A percentile compares a stretch with the other conserved stretches of the same genome.
phyloP scores from a whole-genome alignment of 495 filamentous ascomycete genomes.

The Aspergillus asperescens region DNA sequence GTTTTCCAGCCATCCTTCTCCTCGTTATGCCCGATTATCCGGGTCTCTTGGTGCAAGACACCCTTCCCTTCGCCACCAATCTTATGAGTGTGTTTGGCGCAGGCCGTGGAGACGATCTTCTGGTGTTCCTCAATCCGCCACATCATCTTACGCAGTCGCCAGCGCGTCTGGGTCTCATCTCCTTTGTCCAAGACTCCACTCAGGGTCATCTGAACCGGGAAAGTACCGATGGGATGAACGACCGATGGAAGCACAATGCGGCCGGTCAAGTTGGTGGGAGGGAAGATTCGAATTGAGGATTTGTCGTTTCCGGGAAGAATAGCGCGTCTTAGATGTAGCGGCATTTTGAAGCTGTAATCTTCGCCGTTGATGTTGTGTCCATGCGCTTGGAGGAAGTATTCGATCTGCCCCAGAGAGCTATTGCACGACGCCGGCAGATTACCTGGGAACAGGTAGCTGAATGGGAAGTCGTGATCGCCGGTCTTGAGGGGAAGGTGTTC shows the following conservation, averaged over 20 bases:
- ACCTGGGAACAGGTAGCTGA: constrained; percentile 82
- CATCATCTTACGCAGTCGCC: constrained; percentile 82
- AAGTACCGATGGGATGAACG: constrained; percentile 81
- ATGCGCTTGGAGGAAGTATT: constrained; percentile 75
- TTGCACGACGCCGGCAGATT: constrained; percentile 78
- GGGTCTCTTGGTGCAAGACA: constrained; percentile 67
- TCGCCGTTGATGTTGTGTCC: constrained; percentile 57
- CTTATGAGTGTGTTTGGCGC: constrained; percentile 68
- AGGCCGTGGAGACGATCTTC: constrained; percentile 75
- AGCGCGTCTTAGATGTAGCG: constrained; percentile 68
- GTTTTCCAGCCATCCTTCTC: constrained; percentile 90
- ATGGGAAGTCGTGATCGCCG: constrained; percentile 78
- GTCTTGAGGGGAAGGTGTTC: constrained; percentile 57
- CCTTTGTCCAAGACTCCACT: constrained; percentile 70
- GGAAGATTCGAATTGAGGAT: constrained; percentile 83
- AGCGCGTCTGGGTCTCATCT: constrained; percentile 60
- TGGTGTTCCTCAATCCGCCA: constrained; percentile 90
- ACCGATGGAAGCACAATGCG: constrained; percentile 72
- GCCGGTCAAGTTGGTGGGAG: constrained; percentile 86
- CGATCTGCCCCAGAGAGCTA: constrained; percentile 62
- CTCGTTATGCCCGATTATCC: constrained; percentile 68
- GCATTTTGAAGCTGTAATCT: constrained; percentile 57
- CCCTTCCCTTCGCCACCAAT: constrained; percentile 70
- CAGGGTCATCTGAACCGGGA: constrained; percentile 70
- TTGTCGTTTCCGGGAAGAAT: constrained; percentile 69